A percentile compares a stretch with the other conserved stretches of the same genome.
phyloP scores from a whole-genome alignment of 257 asterid species.

The Avicennia marina region DNA sequence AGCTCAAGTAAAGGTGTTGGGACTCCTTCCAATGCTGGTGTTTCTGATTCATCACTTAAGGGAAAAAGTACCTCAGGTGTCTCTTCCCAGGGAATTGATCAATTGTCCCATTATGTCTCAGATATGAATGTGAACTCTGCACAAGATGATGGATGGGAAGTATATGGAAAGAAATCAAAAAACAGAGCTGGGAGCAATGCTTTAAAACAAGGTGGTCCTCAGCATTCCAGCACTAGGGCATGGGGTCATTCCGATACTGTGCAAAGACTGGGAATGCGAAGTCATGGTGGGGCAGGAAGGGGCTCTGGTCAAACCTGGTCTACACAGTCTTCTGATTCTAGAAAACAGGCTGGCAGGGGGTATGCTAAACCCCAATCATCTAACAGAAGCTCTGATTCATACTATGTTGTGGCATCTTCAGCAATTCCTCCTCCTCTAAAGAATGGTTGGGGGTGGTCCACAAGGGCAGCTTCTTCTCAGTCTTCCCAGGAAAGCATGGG shows the following conservation, averaged over 20 bases:
- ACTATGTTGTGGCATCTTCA: constrained; percentile 20
- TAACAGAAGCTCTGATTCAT: constrained; percentile 13
- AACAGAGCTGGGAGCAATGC: constrained; percentile 33
- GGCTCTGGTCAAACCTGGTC: constrained; percentile 42
- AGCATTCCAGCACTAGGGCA: constrained; percentile 40
- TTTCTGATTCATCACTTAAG: constrained; percentile 20
- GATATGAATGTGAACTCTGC: constrained; percentile 29
- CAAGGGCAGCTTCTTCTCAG: constrained; percentile 27
- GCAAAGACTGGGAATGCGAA: constrained; percentile 38
- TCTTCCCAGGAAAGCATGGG: constrained; percentile 17
- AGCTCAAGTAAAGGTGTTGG: constrained; percentile 34
- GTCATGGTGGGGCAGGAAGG: constrained; percentile 41
- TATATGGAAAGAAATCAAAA: constrained; percentile 45
- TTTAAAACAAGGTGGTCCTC: constrained; percentile 34
- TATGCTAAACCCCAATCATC: constrained; percentile 27
- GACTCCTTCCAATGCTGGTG: constrained; percentile 15
- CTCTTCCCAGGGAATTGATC: constrained; percentile 24
- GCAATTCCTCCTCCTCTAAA: constrained; percentile 46
- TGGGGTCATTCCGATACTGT: constrained; percentile 50
- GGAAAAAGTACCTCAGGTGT: constrained; percentile 26
- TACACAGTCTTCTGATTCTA: constrained; percentile 28
- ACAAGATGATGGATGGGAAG: constrained; percentile 71
- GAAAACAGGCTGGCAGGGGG: constrained; percentile 43
- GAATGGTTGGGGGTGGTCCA: constrained; percentile 50
- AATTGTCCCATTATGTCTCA: constrained; percentile 34